Evolutionary conservation across 2,329 filamentous ascomycete genomes (phyloP).

Genomic region (Cordyceps cateniannulata): DNA sequence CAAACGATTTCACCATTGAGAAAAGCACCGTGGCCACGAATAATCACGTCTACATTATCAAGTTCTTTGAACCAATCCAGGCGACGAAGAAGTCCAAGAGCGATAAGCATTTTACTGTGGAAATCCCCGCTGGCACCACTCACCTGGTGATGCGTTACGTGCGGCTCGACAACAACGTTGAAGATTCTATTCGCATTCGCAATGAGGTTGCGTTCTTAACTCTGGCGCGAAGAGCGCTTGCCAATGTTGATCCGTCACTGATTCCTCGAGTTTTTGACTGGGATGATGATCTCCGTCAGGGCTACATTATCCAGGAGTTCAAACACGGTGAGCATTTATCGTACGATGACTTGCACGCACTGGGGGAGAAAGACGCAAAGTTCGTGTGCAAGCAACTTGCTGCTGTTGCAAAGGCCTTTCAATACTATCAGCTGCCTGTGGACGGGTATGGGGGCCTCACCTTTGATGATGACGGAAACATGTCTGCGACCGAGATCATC

Average conservation of each 20-base stretch:
- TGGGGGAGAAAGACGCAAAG: neutral
- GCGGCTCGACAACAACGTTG: slow-evolving; percentile 3
- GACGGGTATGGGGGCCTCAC: slow-evolving; percentile 7
- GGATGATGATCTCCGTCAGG: neutral
- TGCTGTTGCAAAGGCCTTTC: neutral
- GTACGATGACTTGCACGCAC: neutral
- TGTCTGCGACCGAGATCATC: slow-evolving; percentile 1
- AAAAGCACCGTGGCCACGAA: neutral
- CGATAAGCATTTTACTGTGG: neutral
- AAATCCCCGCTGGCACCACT: slow-evolving; percentile 1
- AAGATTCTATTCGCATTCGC: slow-evolving; percentile 6
- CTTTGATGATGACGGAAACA: neutral
- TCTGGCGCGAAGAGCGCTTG: neutral
- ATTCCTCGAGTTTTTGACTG: slow-evolving; percentile 5
- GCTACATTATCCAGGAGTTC: slow-evolving; percentile 11
- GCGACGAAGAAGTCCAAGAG: neutral
- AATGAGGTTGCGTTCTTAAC: slow-evolving; percentile 6
- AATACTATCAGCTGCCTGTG: slow-evolving; percentile 2
- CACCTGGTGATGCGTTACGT: slow-evolving; percentile 3
- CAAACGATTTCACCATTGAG: neutral
- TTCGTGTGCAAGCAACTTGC: slow-evolving; percentile 8
- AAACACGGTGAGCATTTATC: neutral
- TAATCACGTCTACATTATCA: slow-evolving; percentile 10
- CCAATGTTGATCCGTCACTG: neutral
- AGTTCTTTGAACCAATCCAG: neutral